A percentile compares a stretch with the other conserved stretches of the same genome.
phyloP scores from a whole-genome alignment of 306 rosid genomes.

The Cicer yamashitae region DNA sequence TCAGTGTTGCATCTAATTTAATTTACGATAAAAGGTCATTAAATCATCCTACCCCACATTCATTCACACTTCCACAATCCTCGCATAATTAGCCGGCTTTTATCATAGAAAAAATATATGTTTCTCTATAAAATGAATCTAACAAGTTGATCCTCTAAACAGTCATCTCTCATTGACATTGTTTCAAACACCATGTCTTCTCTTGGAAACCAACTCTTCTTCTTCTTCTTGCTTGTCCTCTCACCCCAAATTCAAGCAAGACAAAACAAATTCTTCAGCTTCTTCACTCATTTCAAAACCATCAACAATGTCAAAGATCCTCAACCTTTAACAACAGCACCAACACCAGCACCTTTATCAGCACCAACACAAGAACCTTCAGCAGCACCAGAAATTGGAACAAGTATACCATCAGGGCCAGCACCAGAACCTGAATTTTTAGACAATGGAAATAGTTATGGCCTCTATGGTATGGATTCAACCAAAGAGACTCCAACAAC shows the following conservation, averaged over 20 bases:
- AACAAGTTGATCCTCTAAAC: conserved; percentile 17
- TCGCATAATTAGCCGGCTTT: conserved; percentile 57
- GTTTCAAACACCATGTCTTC: conserved; percentile 55
- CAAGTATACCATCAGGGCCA: conserved; percentile 41
- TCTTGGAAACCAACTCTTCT: conserved; percentile 42
- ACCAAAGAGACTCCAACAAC: conserved; percentile 49
- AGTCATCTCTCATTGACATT: conserved; percentile 30
- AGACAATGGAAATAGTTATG: conserved; percentile 58
- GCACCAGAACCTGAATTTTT: conserved; percentile 51
- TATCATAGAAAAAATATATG: background rate
- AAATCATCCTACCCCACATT: conserved; percentile 49
- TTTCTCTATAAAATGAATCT: conserved; percentile 51
- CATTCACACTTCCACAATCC: conserved; percentile 62
- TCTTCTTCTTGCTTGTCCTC: conserved; percentile 48
- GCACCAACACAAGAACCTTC: background rate
- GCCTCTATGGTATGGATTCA: conserved; percentile 56
- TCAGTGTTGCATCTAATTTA: too few relatives aligned
- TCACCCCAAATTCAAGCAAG: conserved; percentile 68
- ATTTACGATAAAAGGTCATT: too few relatives aligned
- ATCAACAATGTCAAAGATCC: conserved; percentile 40
- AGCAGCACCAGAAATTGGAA: background rate
- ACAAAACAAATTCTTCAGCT: conserved; percentile 55
- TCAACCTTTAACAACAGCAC: conserved; percentile 31
- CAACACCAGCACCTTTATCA: conserved; percentile 30
- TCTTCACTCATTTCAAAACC: conserved; percentile 48